Base-by-base conservation (phyloP, 179 eudicot species). In the Beta lomatogona region DNA sequence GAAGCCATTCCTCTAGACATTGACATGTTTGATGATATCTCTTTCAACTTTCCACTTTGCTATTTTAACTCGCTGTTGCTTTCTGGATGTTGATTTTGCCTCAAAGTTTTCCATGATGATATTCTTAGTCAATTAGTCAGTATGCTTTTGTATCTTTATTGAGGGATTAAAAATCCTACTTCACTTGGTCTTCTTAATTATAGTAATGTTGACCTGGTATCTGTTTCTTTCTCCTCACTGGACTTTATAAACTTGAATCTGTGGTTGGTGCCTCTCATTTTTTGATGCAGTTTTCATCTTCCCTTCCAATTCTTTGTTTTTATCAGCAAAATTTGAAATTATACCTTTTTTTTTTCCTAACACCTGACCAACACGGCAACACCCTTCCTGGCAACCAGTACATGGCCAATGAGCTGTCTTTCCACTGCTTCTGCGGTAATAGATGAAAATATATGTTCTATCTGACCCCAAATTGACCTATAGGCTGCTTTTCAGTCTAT, bases 71-170 rank as follows among this genome's bases (percentile, higher is more conserved):
- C 15, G 12, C 18, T 9, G 10, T n/a, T 44, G 57, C 73, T 60
- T 75, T 61, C n/a, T 71, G 28, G 76, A 22, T 57, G 14, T 70
- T 77, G n/a, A 10, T 18, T 73, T 50, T 73, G 36, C 4, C 28
- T 78, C 53, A 36, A n/a, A 67, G 3, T 66, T 7, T 28, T 31
- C 3, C 50, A 11, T 53, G 46, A 65, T n/a, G 18, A 58, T 50
- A 78, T 69, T 54, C 44, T 4, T 60, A 25, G 41, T 36, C 48
- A 9, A 22, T 64, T 16, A 15, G 3, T 44, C 19, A 15, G 46
- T 28, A 54, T 54, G 46, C 28, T 53, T 28, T 25, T 53, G 46
- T 8, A 28, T 73, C 7, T 45, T 76, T 76, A 9, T 44, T 61
- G 18, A 59, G 36, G 19, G 54, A n/a, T 44, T 75, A 25, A 6